Evolutionary conservation across 495 filamentous ascomycete species (phyloP), one percentile per base, ranked within the genome.

Genomic region (Evernia prunastri): DNA sequence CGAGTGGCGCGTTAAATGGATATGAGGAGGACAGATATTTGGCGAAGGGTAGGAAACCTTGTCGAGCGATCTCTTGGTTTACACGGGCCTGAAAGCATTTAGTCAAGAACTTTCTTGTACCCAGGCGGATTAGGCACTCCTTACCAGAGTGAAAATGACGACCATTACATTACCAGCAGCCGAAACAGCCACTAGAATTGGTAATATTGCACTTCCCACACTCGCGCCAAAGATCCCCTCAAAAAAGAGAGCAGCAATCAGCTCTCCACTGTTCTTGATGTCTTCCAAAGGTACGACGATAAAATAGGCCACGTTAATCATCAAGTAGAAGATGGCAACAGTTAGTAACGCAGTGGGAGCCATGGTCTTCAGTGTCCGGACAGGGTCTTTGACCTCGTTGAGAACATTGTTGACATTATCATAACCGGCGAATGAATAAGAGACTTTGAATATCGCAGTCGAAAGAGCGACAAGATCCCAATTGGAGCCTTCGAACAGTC

Each of bases 151-250:
- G 71, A 88, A 91, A 11, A 87, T 88, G 10, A 89, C 87, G 2
- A 90, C 87, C 86, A 92, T 89, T 3, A 91, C 86, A 70, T 91
- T 91, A 0, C 88, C 88, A 1, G 80, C 83, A 0, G 85, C 87
- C 0, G 85, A 88, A 20, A 86, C 74, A 0, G 87, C 87, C 57
- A 91, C 82, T 17, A 85, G 81, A 13, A 88, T 68, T 5, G 87
- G 84, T 25, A 90, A 74, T 23, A 90, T 70, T 25, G 73, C 75
- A 36, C 75, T 80, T 1, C 87, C 87, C 25, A 86, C 62, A 43
- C 58, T 58, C 47, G 47, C 11, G 0, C 87, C 87, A 74, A 91
- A 89, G 0, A 85, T 74, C n/a, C 78, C 75, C 61, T 86, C 81
- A 60, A 91, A 89, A 51, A 91, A 84, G 12, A 90, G 69, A 0